Evolutionary conservation across 139 green algal genomes (phyloP).

Genomic region (Helicosporidium sp.): DNA sequence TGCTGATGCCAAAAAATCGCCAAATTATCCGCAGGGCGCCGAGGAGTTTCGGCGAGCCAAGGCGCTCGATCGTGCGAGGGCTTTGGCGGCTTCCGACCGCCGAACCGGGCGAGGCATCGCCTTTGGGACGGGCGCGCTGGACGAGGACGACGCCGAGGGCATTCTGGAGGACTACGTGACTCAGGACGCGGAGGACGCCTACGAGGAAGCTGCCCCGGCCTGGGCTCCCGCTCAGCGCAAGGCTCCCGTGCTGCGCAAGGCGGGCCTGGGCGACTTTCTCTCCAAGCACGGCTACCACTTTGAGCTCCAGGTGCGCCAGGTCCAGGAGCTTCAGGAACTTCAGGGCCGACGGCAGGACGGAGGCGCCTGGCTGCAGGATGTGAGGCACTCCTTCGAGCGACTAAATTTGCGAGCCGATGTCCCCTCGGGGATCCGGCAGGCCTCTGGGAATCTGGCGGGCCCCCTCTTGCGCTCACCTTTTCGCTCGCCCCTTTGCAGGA

Average conservation of each 20-base stretch:
- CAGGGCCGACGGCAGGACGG: too few species aligned
- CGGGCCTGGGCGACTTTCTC: slow-evolving; percentile 13
- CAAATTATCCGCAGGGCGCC: slow-evolving; percentile 30
- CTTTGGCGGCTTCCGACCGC: not conserved
- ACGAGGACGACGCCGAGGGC: slow-evolving; percentile 47
- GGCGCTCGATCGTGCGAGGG: slow-evolving; percentile 1
- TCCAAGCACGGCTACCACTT: slow-evolving; percentile 12
- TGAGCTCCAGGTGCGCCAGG: slow-evolving; percentile 18
- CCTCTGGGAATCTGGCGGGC: too few species aligned
- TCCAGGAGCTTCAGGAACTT: too few species aligned
- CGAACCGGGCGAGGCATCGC: slow-evolving; percentile 30
- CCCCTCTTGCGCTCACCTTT: too few species aligned
- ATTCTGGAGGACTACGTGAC: slow-evolving; percentile 23
- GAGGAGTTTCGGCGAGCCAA: slow-evolving; percentile 61
- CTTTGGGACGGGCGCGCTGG: slow-evolving; percentile 60
- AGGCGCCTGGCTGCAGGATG: too few species aligned
- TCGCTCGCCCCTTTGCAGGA: too few species aligned
- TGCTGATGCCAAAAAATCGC: too few species aligned
- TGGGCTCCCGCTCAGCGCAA: too few species aligned
- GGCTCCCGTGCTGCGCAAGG: slow-evolving; percentile 2
- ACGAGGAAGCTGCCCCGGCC: too few species aligned
- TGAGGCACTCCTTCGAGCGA: too few species aligned
- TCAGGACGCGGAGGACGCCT: slow-evolving; percentile 38
- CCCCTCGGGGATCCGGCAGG: too few species aligned
- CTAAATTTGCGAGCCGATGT: too few species aligned